Evolutionary conservation across 805 yeast genomes (phyloP).

Genomic region (Monosporozyma aquatica): DNA sequence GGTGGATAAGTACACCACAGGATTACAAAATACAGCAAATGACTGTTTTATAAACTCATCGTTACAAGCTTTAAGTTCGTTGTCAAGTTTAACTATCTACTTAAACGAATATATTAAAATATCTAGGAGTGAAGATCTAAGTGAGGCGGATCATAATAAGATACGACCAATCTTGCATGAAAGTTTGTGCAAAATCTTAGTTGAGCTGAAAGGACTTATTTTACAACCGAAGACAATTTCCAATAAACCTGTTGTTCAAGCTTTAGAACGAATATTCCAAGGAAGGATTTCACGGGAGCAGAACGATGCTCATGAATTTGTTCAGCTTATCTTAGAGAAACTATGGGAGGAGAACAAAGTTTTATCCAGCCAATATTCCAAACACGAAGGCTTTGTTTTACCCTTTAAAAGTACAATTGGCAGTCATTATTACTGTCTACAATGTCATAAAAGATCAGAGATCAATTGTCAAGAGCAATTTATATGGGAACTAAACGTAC

Average conservation of each 20-base stretch:
- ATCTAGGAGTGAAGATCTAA: conserved; percentile 26
- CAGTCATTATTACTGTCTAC: conserved; percentile 60
- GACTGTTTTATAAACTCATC: conserved; percentile 92
- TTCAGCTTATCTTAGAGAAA: conserved; percentile 73
- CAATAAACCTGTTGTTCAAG: conserved; percentile 71
- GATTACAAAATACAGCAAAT: conserved; percentile 69
- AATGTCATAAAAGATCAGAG: conserved; percentile 54
- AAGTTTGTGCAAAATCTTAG: conserved; percentile 43
- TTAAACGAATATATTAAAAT: conserved; percentile 29
- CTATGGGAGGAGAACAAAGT: conserved; percentile 54
- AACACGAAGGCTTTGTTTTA: conserved; percentile 23
- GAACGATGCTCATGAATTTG: conserved; percentile 91
- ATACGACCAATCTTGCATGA: conserved; percentile 48
- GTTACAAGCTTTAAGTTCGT: conserved; percentile 64
- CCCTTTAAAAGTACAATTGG: conserved; percentile 66
- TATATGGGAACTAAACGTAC: conserved; percentile 69
- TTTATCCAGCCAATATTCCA: conserved; percentile 32
- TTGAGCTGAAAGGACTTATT: conserved; percentile 55
- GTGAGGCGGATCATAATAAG: no score
- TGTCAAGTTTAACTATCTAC: conserved; percentile 52
- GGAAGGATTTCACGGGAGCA: conserved; percentile 72
- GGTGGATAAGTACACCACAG: conserved; percentile 71
- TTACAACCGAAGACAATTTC: conserved; percentile 46
- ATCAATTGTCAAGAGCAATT: conserved; percentile 52
- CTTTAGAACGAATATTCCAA: conserved; percentile 61